Percentiles rank a stretch among this genome's conserved stretches.
Evolutionary conservation across 331 rosid genomes (phyloP).

Genomic region (Acacia concinna): DNA sequence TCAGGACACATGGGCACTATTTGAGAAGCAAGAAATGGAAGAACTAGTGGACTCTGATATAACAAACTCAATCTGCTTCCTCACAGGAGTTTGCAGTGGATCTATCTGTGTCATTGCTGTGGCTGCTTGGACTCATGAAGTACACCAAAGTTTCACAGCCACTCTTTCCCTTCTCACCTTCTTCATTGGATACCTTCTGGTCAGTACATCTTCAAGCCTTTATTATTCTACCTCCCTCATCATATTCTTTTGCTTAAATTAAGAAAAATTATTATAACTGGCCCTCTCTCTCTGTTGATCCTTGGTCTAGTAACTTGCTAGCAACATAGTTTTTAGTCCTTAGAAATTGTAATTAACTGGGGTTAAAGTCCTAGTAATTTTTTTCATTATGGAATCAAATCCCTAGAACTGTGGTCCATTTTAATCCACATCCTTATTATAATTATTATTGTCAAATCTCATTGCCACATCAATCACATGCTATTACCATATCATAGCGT

Average conservation of each 20-base stretch:
- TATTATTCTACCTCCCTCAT: background rate
- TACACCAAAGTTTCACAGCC: constrained; percentile 53
- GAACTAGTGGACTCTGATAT: constrained; percentile 62
- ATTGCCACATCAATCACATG: background rate
- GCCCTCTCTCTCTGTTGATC: background rate
- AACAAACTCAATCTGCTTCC: constrained; percentile 66
- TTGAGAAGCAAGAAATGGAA: constrained; percentile 49
- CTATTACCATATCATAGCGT: too few species aligned
- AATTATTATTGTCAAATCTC: background rate
- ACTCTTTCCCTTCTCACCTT: constrained; percentile 54
- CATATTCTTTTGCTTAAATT: background rate
- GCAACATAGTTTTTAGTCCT: background rate
- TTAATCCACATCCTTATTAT: background rate
- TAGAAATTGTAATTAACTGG: background rate
- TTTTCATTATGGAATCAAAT: background rate
- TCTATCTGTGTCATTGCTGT: constrained; percentile 60
- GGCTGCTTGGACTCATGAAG: constrained; percentile 60
- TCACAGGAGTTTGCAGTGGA: constrained; percentile 72
- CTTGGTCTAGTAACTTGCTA: background rate
- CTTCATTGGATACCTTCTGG: constrained; percentile 73
- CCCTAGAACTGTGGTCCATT: background rate
- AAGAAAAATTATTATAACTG: background rate
- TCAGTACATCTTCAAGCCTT: constrained; percentile 26
- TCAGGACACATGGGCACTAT: constrained; percentile 66
- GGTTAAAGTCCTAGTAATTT: background rate